phyloP scores from a whole-genome alignment of 345 rosid species.

The Leavenworthia alabamica region DNA sequence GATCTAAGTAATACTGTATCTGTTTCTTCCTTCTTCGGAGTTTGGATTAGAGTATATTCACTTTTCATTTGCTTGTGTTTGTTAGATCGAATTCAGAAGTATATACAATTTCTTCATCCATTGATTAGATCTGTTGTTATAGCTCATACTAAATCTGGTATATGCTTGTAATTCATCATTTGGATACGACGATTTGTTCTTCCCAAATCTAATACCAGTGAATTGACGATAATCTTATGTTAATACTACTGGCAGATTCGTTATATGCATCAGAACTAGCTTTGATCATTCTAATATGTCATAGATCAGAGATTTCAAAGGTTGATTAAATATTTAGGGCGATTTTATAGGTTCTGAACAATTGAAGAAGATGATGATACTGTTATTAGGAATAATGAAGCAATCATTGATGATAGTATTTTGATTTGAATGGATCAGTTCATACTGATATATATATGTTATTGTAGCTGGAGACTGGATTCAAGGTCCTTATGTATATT shows the following conservation, averaged over 20 bases:
- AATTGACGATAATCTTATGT: background rate
- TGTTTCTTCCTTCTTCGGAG: background rate
- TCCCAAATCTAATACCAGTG: background rate
- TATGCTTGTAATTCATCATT: background rate
- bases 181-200: too few species aligned
- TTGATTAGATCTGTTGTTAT: background rate
- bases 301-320: background rate
- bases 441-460: background rate
- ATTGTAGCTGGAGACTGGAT: slow-evolving; percentile 93
- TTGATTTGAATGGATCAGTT: background rate
- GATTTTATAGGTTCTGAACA: background rate
- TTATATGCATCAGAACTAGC: background rate
- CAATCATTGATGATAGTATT: background rate
- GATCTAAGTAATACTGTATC: background rate
- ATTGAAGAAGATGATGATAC: background rate
- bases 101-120: background rate
- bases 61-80: background rate
- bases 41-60: background rate
- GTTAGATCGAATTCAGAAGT: slow-evolving; percentile 2
- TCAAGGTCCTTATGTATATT: slow-evolving; percentile 98
- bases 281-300: background rate
- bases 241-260: background rate
- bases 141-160: background rate
- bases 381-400: background rate
- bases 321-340: background rate